Evolutionary conservation across 192 early-diverging fungal genomes (phyloP).

Genomic region (Coemansia sp.): DNA sequence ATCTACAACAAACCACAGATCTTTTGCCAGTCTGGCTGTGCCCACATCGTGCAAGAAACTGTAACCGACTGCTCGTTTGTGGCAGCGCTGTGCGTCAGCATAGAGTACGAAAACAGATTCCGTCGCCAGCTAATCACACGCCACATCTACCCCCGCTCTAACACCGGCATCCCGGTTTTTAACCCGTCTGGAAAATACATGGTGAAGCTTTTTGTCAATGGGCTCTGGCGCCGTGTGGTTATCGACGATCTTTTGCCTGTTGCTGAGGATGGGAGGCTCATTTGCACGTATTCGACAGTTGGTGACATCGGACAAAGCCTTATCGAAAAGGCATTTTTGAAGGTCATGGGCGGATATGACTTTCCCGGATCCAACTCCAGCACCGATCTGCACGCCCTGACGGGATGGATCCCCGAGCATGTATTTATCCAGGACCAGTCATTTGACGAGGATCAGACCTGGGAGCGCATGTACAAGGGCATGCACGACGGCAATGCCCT

Average conservation of each 20-base stretch:
- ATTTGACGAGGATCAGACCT: constrained; percentile 68
- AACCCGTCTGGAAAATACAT: constrained; percentile 90
- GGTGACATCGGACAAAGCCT: constrained; percentile 61
- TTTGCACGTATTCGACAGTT: constrained; percentile 83
- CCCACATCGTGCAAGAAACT: constrained; percentile 76
- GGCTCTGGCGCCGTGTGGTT: constrained; percentile 76
- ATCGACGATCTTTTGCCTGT: constrained; percentile 89
- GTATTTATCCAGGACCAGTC: constrained; percentile 72
- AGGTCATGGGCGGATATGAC: constrained; percentile 93
- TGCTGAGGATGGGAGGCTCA: constrained; percentile 64
- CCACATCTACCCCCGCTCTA: constrained; percentile 84
- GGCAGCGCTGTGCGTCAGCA: constrained; percentile 82
- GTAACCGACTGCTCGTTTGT: constrained; percentile 97
- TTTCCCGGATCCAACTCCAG: constrained; percentile 95
- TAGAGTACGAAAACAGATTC: constrained; percentile 73
- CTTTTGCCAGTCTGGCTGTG: constrained; percentile 66
- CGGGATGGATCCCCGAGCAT: constrained; percentile 93
- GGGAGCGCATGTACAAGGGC: constrained; percentile 70
- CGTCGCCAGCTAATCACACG: constrained; percentile 78
- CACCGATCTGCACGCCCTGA: constrained; percentile 84
- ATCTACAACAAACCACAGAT: constrained; percentile 68
- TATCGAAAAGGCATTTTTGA: constrained; percentile 94
- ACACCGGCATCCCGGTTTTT: constrained; percentile 67
- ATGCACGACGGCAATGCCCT: constrained; percentile 69
- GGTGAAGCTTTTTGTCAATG: constrained; percentile 83